phyloP scores from a whole-genome alignment of 2,329 filamentous ascomycete genomes.

The Balansia obtecta region DNA sequence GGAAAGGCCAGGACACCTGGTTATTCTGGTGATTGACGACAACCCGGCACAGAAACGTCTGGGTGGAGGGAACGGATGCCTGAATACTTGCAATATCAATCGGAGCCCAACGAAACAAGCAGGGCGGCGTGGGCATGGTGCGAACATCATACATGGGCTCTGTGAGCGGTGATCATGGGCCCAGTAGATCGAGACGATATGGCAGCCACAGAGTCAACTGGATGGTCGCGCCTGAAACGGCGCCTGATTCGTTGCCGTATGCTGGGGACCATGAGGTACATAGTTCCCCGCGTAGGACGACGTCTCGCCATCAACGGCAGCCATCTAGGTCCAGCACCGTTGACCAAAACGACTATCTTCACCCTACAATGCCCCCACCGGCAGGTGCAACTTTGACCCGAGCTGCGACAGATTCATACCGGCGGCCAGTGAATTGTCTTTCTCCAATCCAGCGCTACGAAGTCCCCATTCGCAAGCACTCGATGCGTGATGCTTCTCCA shows the following conservation, averaged over 20 bases:
- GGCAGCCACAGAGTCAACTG: slow-evolving; percentile 8
- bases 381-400: slow-evolving; percentile 10
- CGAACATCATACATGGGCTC: slow-evolving; percentile 19
- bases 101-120: slow-evolving; percentile 14
- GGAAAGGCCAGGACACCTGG: neutral
- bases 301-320: slow-evolving; percentile 13
- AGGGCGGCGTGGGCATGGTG: slow-evolving; percentile 18
- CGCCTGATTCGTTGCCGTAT: slow-evolving; percentile 17
- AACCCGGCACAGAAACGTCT: neutral
- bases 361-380: slow-evolving; percentile 15
- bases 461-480: slow-evolving; percentile 4
- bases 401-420: slow-evolving; percentile 18
- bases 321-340: slow-evolving; percentile 12
- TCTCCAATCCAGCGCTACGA: slow-evolving; percentile 12
- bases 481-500: slow-evolving; percentile 10
- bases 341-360: slow-evolving; percentile 14
- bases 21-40: neutral
- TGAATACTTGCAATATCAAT: slow-evolving; percentile 6
- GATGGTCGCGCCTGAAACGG: slow-evolving; percentile 8
- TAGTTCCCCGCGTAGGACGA: slow-evolving; percentile 19
- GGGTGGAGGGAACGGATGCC: slow-evolving; percentile 1
- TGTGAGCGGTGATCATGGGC: slow-evolving; percentile 15
- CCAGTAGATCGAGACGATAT: slow-evolving; percentile 16
- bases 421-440: slow-evolving; percentile 16
- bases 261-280: slow-evolving; percentile 17